A percentile compares a stretch with the other conserved stretches of the same genome.
phyloP scores from a whole-genome alignment of 202 grass and related monocot species.

The Hordeum pubiflorum region DNA sequence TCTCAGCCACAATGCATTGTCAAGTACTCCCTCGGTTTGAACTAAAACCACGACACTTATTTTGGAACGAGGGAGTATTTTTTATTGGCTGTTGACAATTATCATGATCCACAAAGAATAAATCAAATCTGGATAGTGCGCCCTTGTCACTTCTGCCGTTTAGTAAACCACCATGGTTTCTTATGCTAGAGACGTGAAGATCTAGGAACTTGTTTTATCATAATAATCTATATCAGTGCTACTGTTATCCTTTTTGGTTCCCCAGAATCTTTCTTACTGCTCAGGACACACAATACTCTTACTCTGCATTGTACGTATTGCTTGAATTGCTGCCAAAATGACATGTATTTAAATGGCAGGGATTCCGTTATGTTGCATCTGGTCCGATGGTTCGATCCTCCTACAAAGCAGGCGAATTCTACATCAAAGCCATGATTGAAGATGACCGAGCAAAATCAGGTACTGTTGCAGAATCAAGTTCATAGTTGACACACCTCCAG shows the following conservation, averaged over 20 bases:
- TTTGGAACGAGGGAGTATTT: too few relatives aligned
- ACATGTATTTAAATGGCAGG: slow-evolving; percentile 28
- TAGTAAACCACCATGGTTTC: not conserved
- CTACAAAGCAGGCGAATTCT: slow-evolving; percentile 94
- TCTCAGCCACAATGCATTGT: not conserved
- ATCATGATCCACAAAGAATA: not conserved
- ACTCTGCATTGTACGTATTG: not conserved
- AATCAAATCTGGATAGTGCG: not conserved
- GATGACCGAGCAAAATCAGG: slow-evolving; percentile 49
- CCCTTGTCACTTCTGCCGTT: not conserved
- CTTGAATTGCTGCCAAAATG: slow-evolving; percentile 4
- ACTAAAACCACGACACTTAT: too few relatives aligned
- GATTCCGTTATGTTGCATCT: slow-evolving; percentile 92
- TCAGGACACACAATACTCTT: not conserved
- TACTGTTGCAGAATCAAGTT: slow-evolving; percentile 5
- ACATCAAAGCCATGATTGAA: slow-evolving; percentile 98
- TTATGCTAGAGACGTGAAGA: not conserved
- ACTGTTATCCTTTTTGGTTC: not conserved
- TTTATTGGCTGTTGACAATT: not conserved
- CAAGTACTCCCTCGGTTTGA: not conserved
- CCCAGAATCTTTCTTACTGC: not conserved
- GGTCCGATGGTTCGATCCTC: slow-evolving; percentile 94
- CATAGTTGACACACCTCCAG: slow-evolving; percentile 3
- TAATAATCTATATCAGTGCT: not conserved
- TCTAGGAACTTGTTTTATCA: not conserved